Evolutionary conservation across 169 alveolate species (phyloP), one percentile per base, ranked within the genome.

Genomic region (Eimeria maxima): DNA sequence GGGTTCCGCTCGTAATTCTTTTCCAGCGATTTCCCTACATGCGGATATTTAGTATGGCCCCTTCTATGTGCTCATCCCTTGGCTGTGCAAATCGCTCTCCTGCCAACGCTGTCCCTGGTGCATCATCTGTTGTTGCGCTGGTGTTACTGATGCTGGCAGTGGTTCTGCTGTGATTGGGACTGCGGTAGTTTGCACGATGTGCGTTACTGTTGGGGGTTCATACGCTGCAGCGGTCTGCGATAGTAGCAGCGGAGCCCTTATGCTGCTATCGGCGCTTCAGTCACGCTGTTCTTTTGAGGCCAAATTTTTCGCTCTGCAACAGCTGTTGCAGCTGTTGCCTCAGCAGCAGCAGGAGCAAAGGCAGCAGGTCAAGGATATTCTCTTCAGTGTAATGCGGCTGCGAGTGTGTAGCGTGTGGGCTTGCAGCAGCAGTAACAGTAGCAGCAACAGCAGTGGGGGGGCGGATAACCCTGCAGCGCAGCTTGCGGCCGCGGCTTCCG

Each of bases 401-500:
- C 90, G 63, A 4, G 78, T 67, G 18, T 67, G 78, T 69, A 53
- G 93, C 53, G 44, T 27, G 78, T 67, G 78, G 78, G 86, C 86
- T 22, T 74, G 86, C 53, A n/a, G 57, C 27, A 73, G 84, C 60
- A 74, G 60, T 45, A n/a, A 45, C 60, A 74, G 86, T 63, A 74
- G 86, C 86, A 42, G 86, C 86, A 74, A 63, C 86, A 74, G 63
- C 60, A 20, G 86, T 24, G 53, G 86, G 87, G 93, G 29, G 60
- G 76, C 93, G 24, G 93, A 53, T 6, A 38, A n/a, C 38, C 55
- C 78, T 42, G 80, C 78, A 18, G 90, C 90, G 67, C 65, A 53
- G 67, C 90, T 74, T 84, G 93, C 93, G 60, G 93, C 93, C 33
- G 93, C 80, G 55, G 93, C 93, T 33, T 33, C 93, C 29, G 93